Base-by-base conservation (phyloP, 2,329 filamentous ascomycete genomes). In the Drechslerella coelobrocha region DNA sequence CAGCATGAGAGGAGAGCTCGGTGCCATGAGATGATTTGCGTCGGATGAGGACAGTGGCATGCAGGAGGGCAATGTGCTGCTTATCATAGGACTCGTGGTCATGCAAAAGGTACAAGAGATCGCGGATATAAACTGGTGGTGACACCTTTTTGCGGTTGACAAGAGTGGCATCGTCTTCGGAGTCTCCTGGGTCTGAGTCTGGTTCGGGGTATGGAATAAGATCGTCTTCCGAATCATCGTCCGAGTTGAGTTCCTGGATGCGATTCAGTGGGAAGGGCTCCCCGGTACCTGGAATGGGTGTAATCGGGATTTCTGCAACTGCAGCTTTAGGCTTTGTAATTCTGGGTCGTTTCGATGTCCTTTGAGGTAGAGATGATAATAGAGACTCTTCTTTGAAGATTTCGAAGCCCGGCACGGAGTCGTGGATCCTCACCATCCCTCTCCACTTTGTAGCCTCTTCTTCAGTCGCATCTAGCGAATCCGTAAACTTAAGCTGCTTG, bases 161-260 rank as follows among this genome's bases (percentile, higher is more conserved):
- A 17, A 96, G 81, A 0, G 92, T 96, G 3, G 94, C 88, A 75
- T 99, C 95, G 37, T 97, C 92, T 63, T 97, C 92, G 0, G 91
- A 93, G 77, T 99, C 94, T 77, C 95, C 91, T 0, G 87, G 84
- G 74, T 99, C 94, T 1, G 90, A 92, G 76, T 91, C 90, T 0
- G 91, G 91, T 78, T 96, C 97, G 12, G 85, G 85, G 75, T 97
- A 96, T 0, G 90, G 85, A 1, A 86, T 81, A 0, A 97, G 81
- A 68, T 90, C 89, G 14, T 88, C 85, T 29, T 86, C 84, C 41
- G 41, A 45, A 48, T 88, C 86, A n/a, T 74, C 75, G 21, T 83
- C 81, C 29, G 83, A 81, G 0, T 85, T 84, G 8, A 92, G 77
- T 75, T 91, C 89, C 78, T 92, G 84, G 29, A 86, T 81, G 17